Conservation (phyloP, 495 filamentous ascomycete genomes). For the Penicillium steckii region DNA sequence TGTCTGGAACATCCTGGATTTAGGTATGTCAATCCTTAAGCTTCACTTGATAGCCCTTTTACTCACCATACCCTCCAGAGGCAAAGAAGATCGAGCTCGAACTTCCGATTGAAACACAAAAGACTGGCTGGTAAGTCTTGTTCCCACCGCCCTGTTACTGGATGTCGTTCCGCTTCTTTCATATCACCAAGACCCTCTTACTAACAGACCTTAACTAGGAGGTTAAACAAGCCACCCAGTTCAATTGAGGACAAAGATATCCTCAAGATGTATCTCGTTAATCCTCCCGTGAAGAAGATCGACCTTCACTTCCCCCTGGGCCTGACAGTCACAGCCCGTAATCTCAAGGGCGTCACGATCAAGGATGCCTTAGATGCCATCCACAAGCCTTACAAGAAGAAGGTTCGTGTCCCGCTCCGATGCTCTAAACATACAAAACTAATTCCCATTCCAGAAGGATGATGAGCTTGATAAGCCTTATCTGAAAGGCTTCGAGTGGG, state of each 20-base stretch:
- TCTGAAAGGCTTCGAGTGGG: slow-evolving; percentile 92
- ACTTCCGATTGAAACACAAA: slow-evolving; percentile 85
- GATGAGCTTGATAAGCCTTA: slow-evolving; percentile 81
- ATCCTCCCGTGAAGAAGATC: slow-evolving; percentile 86
- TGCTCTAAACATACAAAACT: neutral
- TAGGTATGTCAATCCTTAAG: slow-evolving; percentile 57
- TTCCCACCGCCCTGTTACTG: neutral
- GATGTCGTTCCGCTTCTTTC: neutral
- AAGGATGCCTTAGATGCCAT: slow-evolving; percentile 94
- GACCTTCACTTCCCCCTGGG: slow-evolving; percentile 86
- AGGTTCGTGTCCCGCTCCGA: slow-evolving; percentile 50
- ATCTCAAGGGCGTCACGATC: slow-evolving; percentile 89
- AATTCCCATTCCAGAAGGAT: slow-evolving; percentile 60
- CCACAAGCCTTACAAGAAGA: slow-evolving; percentile 92
- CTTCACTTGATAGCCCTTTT: neutral
- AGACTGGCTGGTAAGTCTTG: slow-evolving; percentile 75
- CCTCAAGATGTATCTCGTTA: slow-evolving; percentile 76
- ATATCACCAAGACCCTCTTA: neutral
- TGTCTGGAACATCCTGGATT: slow-evolving; percentile 79
- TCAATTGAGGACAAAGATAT: slow-evolving; percentile 76
- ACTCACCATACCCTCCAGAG: slow-evolving; percentile 49
- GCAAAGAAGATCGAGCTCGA: slow-evolving; percentile 69
- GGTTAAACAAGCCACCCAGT: slow-evolving; percentile 80
- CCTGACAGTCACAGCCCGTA: slow-evolving; percentile 83
- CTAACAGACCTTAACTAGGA: slow-evolving; percentile 63